phyloP scores from a whole-genome alignment of 257 asterid genomes.

The Pogostemon cablin region DNA sequence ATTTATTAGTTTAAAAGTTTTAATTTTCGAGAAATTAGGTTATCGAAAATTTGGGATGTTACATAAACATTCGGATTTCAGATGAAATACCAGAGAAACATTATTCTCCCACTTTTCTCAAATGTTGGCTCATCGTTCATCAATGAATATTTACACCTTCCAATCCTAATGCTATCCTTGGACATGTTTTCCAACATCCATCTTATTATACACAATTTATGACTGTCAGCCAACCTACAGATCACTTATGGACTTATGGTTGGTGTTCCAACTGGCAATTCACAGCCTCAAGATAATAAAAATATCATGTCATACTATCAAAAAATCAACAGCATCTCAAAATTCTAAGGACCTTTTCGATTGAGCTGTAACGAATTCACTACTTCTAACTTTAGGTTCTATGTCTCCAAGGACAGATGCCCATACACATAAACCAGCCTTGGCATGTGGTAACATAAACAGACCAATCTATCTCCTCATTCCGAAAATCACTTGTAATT shows the following conservation, averaged over 20 bases:
- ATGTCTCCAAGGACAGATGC: not conserved
- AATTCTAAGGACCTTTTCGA: not conserved
- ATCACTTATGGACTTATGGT: not conserved
- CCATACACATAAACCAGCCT: not conserved
- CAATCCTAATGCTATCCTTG: too few relatives aligned
- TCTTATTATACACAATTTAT: not conserved
- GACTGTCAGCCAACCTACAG: not conserved
- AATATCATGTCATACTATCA: not conserved
- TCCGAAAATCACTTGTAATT: slow-evolving; percentile 13
- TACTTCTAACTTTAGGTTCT: not conserved
- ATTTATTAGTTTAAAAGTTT: too few relatives aligned
- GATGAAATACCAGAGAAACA: not conserved
- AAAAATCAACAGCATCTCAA: slow-evolving; percentile 10
- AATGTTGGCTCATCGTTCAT: too few relatives aligned
- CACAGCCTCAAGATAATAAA: slow-evolving; percentile 21
- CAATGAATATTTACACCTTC: too few relatives aligned
- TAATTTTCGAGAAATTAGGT: too few relatives aligned
- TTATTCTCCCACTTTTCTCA: not conserved
- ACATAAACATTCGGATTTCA: not conserved
- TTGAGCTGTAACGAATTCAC: slow-evolving; percentile 7
- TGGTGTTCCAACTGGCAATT: not conserved
- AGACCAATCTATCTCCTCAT: not conserved
- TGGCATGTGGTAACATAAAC: not conserved
- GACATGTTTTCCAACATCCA: too few relatives aligned
- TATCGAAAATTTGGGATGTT: too few relatives aligned